phyloP scores from a whole-genome alignment of 2,329 filamentous ascomycete genomes.

The Microsporum audouinii region DNA sequence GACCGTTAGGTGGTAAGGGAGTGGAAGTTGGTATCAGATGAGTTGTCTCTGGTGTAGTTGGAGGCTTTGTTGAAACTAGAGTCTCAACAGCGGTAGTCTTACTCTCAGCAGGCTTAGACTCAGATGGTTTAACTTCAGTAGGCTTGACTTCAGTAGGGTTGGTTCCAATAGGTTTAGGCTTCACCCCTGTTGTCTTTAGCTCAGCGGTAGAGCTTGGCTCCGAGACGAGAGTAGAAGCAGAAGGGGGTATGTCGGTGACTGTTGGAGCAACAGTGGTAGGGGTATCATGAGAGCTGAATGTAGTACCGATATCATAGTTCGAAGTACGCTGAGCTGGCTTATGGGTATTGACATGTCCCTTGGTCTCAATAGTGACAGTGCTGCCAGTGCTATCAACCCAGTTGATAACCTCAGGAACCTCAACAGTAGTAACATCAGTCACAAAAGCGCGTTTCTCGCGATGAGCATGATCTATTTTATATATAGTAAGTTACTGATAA shows the following conservation, averaged over 20 bases:
- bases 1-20: not conserved
- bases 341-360: not conserved
- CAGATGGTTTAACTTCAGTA: not conserved
- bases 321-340: not conserved
- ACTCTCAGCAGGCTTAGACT: not conserved
- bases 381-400: constrained; percentile 50
- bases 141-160: not conserved
- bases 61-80: not conserved
- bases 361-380: constrained; percentile 32
- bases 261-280: not conserved
- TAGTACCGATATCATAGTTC: not conserved
- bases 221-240: not conserved
- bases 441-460: constrained; percentile 29
- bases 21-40: not conserved
- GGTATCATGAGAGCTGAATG: not conserved
- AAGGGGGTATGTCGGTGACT: not conserved
- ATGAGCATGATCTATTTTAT: constrained; percentile 21
- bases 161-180: not conserved
- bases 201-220: not conserved
- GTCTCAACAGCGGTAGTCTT: not conserved
- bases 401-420: constrained; percentile 43
- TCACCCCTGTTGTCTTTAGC: not conserved
- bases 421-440: constrained; percentile 27
- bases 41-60: not conserved
- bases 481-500: constrained; percentile 1